These are phyloP conservation scores for Rhododendron henanense DNA, from an alignment of 148 eudicot genomes.

Conservation along the genomic window DNA sequence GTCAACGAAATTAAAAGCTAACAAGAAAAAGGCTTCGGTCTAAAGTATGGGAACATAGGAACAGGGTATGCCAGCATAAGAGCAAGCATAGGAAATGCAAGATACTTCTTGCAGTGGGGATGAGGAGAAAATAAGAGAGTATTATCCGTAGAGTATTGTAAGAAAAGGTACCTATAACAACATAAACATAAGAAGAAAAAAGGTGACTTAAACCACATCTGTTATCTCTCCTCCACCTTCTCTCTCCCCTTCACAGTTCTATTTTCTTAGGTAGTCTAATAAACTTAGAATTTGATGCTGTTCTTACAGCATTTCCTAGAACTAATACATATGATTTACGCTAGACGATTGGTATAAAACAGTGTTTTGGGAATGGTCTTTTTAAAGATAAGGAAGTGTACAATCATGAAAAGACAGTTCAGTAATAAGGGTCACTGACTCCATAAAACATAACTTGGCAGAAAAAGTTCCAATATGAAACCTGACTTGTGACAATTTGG, in stretches of 20 bases:
- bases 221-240: background rate
- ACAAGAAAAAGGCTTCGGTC: background rate
- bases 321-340: background rate
- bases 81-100: background rate
- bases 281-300: background rate
- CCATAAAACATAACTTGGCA: background rate
- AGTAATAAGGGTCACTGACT: background rate
- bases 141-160: background rate
- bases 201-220: background rate
- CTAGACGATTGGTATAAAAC: background rate
- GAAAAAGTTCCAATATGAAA: background rate
- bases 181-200: background rate
- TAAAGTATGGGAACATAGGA: background rate
- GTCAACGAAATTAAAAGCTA: background rate
- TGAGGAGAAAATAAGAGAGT: background rate
- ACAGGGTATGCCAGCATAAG: background rate
- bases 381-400: background rate
- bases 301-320: background rate
- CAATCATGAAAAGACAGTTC: background rate
- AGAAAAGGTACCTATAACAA: background rate
- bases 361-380: background rate
- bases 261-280: background rate
- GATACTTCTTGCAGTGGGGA: background rate
- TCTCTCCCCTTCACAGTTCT: background rate
- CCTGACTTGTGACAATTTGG: background rate